These are phyloP conservation scores for Boletus sp. DNA, from an alignment of 768 basidiomycete species.

Conservation along the genomic window DNA sequence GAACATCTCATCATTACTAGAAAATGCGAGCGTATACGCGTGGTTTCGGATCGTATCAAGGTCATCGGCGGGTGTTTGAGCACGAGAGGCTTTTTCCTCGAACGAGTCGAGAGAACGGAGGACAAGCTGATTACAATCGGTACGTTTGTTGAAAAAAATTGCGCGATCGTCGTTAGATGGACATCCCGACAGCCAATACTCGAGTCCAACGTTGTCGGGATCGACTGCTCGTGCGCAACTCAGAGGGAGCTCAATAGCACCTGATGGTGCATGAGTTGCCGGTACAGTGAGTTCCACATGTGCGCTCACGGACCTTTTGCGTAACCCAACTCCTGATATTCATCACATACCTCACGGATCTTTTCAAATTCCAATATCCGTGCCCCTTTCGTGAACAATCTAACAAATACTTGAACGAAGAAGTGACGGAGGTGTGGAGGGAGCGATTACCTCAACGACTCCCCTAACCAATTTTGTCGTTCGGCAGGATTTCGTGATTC, in stretches of 20 bases:
- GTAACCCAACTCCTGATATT: conserved; percentile 82
- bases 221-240: conserved; percentile 80
- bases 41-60: conserved; percentile 73
- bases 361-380: conserved; percentile 80
- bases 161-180: conserved; percentile 58
- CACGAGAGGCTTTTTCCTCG: conserved; percentile 55
- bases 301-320: conserved; percentile 59
- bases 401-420: conserved; percentile 29
- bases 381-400: conserved; percentile 86
- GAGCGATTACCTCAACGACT: conserved; percentile 71
- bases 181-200: conserved; percentile 69
- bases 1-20: conserved; percentile 87
- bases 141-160: conserved; percentile 56
- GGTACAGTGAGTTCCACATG: not conserved
- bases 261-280: conserved; percentile 35
- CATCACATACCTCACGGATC: conserved; percentile 80
- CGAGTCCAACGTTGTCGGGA: conserved; percentile 66
- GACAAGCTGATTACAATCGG: conserved; percentile 77
- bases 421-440: not conserved
- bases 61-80: conserved; percentile 41
- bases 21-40: conserved; percentile 84
- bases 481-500: conserved; percentile 74
- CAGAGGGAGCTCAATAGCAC: conserved; percentile 82
- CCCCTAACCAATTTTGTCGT: conserved; percentile 73
- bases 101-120: conserved; percentile 79